Percentiles rank a stretch among this genome's conserved stretches.
phyloP scores from a whole-genome alignment of 2,329 filamentous ascomycete genomes.

The Penicillium sp. region DNA sequence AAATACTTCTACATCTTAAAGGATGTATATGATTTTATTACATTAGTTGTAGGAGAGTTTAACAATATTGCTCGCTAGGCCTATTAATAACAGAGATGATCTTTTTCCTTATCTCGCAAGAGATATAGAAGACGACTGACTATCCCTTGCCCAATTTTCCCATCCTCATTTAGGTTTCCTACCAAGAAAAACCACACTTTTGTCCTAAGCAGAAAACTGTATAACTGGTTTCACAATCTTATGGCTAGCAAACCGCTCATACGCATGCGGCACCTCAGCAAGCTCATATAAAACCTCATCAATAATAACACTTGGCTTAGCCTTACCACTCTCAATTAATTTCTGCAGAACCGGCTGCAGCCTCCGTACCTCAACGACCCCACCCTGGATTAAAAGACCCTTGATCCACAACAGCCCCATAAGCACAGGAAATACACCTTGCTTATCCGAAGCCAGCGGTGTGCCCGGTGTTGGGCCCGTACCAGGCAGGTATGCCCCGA shows the following conservation, averaged over 20 bases:
- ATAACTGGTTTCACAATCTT: too few relatives aligned
- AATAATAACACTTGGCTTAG: constrained; percentile 8
- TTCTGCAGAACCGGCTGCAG: constrained; percentile 6
- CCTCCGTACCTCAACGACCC: constrained; percentile 1
- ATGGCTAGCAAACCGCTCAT: not conserved
- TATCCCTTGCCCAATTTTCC: too few relatives aligned
- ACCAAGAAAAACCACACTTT: too few relatives aligned
- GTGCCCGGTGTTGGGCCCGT: not conserved
- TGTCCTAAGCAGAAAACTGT: too few relatives aligned
- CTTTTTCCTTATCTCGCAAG: too few relatives aligned
- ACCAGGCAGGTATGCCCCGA: not conserved
- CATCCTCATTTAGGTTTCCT: too few relatives aligned
- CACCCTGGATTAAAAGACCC: not conserved
- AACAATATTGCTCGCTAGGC: too few relatives aligned
- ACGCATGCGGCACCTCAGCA: constrained; percentile 6
- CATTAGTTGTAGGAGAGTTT: too few relatives aligned
- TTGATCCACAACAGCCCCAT: constrained; percentile 4
- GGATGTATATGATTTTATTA: too few relatives aligned
- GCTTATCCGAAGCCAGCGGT: not conserved
- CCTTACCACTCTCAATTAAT: constrained; percentile 13
- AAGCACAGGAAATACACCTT: constrained; percentile 6
- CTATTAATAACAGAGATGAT: too few relatives aligned
- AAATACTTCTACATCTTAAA: too few relatives aligned
- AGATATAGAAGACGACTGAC: too few relatives aligned
- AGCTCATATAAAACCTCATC: constrained; percentile 7